phyloP scores from a whole-genome alignment of 2,329 filamentous ascomycete species.

The Ceratocystis ficicola region DNA sequence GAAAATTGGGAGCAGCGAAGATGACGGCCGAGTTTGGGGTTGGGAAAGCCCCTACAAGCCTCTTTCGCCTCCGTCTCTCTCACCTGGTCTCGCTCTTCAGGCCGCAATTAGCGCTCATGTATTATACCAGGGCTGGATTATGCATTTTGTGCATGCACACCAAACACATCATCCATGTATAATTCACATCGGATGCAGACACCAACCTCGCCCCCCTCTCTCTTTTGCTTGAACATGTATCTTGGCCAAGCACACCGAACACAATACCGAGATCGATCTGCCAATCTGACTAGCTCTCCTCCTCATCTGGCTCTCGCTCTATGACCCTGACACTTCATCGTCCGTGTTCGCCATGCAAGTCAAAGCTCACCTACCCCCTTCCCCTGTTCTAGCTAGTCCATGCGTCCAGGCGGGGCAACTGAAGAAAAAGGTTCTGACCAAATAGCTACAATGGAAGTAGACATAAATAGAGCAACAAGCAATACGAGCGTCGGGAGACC shows the following conservation, averaged over 20 bases:
- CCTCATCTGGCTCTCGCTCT: too few species aligned
- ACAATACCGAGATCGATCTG: too few species aligned
- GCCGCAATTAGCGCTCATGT: constrained; percentile 1
- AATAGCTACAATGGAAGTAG: neutral
- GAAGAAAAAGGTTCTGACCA: neutral
- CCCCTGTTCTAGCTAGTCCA: neutral
- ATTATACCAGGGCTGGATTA: neutral
- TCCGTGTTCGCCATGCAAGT: neutral
- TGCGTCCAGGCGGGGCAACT: neutral
- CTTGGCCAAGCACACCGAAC: too few species aligned
- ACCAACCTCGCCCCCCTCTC: neutral
- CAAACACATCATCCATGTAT: neutral
- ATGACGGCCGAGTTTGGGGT: too few species aligned
- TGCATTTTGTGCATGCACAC: neutral
- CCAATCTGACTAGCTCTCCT: too few species aligned
- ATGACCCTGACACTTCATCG: too few species aligned
- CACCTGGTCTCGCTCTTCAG: neutral
- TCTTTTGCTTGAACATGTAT: too few species aligned
- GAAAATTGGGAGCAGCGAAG: constrained; percentile 2
- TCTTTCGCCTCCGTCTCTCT: neutral
- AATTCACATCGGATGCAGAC: neutral
- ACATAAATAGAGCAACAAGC: constrained; percentile 4
- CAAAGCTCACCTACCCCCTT: neutral
- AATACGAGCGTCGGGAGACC: neutral
- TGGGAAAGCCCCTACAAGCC: neutral